phyloP scores from a whole-genome alignment of 2,329 filamentous ascomycete species.

The Colletotrichum zoysiae region DNA sequence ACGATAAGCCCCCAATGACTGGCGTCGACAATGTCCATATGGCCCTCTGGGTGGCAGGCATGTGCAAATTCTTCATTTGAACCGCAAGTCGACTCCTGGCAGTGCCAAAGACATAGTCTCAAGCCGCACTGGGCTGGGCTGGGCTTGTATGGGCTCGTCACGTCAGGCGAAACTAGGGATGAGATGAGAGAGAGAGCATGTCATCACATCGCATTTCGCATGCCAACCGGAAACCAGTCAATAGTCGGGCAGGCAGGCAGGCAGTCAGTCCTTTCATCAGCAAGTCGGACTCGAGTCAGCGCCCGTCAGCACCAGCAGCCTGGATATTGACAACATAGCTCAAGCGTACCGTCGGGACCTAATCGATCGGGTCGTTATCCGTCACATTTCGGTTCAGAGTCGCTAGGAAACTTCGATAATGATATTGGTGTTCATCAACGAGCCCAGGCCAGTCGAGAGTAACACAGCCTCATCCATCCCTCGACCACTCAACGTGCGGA shows the following conservation, averaged over 20 bases:
- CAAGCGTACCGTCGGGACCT: slow-evolving; percentile 27
- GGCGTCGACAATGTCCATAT: neutral
- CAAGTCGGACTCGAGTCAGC: slow-evolving; percentile 6
- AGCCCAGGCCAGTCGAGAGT: neutral
- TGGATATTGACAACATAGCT: slow-evolving; percentile 31
- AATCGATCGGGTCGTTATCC: slow-evolving; percentile 38
- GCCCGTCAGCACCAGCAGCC: slow-evolving; percentile 23
- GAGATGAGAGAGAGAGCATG: neutral
- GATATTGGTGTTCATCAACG: neutral
- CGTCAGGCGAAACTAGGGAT: slow-evolving; percentile 14
- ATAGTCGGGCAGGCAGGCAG: neutral
- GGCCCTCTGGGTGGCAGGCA: slow-evolving; percentile 4
- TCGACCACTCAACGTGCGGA: neutral
- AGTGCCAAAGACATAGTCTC: slow-evolving; percentile 3
- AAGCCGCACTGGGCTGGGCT: slow-evolving; percentile 2
- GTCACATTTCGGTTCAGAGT: slow-evolving; percentile 24
- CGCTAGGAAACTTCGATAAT: slow-evolving; percentile 9
- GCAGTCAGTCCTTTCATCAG: neutral
- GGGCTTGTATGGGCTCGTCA: slow-evolving; percentile 15
- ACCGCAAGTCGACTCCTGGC: slow-evolving; percentile 19
- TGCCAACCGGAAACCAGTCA: slow-evolving; percentile 1
- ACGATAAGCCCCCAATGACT: slow-evolving; percentile 16
- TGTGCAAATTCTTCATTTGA: slow-evolving; percentile 35
- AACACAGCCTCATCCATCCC: neutral
- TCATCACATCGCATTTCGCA: slow-evolving; percentile 12